phyloP scores from a whole-genome alignment of 2,329 filamentous ascomycete genomes.

The Emmonsia crescens region DNA sequence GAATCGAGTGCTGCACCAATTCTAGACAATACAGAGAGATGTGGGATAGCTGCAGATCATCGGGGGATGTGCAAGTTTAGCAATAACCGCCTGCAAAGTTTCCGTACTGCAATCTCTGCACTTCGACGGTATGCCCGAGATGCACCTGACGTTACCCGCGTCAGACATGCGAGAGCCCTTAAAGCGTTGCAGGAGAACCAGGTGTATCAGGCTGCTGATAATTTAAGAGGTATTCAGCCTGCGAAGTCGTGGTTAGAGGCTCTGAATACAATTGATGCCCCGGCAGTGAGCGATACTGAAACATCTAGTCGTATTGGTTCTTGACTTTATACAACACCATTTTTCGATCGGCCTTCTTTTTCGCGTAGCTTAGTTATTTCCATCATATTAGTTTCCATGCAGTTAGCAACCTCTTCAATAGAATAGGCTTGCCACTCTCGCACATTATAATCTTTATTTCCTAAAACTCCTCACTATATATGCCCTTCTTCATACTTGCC shows the following conservation, averaged over 20 bases:
- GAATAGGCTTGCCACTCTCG: too few relatives aligned
- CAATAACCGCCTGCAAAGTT: conserved; percentile 16
- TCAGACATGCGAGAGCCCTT: neutral
- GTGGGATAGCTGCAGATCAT: conserved; percentile 25
- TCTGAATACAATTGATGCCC: neutral
- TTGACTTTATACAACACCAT: neutral
- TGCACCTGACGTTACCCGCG: conserved; percentile 2
- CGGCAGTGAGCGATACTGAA: neutral
- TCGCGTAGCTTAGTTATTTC: too few relatives aligned
- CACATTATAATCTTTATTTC: too few relatives aligned
- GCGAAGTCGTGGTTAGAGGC: neutral
- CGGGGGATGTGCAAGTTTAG: conserved; percentile 23
- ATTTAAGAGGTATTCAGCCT: neutral
- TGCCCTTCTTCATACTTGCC: too few relatives aligned
- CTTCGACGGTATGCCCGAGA: conserved; percentile 9
- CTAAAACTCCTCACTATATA: too few relatives aligned
- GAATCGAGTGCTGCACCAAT: conserved; percentile 23
- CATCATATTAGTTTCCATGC: too few relatives aligned
- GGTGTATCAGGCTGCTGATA: neutral
- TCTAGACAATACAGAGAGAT: conserved; percentile 26
- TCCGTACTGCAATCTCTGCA: conserved; percentile 18
- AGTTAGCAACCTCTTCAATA: too few relatives aligned
- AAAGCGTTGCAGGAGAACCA: neutral
- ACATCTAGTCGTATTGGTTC: neutral
- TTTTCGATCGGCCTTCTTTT: too few relatives aligned